Evolutionary conservation across 2,329 filamentous ascomycete genomes (phyloP).

Genomic region (Aspergillus felis): DNA sequence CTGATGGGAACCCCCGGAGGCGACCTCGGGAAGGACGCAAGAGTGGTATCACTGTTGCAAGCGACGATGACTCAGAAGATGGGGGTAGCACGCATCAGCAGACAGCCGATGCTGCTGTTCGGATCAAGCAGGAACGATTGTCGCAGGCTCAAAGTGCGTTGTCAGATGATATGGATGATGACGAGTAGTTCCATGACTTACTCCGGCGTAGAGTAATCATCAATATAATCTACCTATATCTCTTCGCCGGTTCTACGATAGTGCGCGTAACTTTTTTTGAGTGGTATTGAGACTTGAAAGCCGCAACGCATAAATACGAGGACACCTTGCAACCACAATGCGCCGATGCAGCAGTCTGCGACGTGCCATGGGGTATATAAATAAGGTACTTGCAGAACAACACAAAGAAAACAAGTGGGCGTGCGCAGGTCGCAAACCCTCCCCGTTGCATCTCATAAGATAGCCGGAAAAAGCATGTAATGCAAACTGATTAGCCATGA

Average conservation of each 20-base stretch:
- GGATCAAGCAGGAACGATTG: conserved; percentile 16
- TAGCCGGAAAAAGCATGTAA: not conserved
- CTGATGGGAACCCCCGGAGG: conserved; percentile 9
- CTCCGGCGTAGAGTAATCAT: not conserved
- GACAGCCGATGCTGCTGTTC: conserved; percentile 3
- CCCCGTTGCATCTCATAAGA: not conserved
- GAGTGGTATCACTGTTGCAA: conserved; percentile 30
- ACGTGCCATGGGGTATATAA: not conserved
- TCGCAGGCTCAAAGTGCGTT: conserved; percentile 1
- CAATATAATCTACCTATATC: not conserved
- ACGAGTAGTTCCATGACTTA: not conserved
- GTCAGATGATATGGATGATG: not conserved
- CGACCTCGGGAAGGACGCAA: conserved; percentile 12
- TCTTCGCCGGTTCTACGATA: not conserved
- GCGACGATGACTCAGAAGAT: conserved; percentile 25
- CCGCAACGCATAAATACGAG: not conserved
- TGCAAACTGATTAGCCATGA: not conserved
- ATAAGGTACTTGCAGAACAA: not conserved
- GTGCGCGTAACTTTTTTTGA: not conserved
- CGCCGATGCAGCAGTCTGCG: not conserved
- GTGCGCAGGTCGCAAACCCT: not conserved
- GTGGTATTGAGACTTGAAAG: not conserved
- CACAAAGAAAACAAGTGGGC: not conserved
- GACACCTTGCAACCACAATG: not conserved
- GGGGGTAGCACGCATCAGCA: conserved; percentile 5